Base-by-base conservation (phyloP, 164 flowering plant genomes). In the Liquidambar formosana region DNA sequence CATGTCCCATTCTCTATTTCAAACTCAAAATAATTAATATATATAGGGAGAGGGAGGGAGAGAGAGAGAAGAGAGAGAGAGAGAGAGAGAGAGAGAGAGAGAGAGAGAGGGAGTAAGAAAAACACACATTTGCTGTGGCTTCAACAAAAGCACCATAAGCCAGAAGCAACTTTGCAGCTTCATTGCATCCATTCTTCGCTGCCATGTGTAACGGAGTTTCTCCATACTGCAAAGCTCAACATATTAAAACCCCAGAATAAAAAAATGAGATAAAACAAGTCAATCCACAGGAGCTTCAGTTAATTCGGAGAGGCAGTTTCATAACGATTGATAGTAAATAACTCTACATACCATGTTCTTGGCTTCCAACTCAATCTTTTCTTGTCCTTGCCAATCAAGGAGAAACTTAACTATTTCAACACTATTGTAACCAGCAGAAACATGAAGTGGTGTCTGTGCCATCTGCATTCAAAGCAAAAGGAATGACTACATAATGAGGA, bases 131-230 rank as follows among this genome's bases (percentile, higher is more conserved):
- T 54, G 98, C 95, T 81, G 86, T 96, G 71, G 98, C 93, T 82
- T 92, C 97, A 64, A 92, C 64, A 65, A 72, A 79, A 76, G 97
- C 94, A 78, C 97, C 97, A 71, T 67, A 89, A 63, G 84, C 85
- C 61, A 96, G 90, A 79, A 96, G 97, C 71, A 96, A 62, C 66
- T 74, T 60, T 49, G 88, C 93, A 67, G 98, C 87, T 53, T 85
- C 95, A 79, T 72, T 83, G 78, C 97, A 85, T 5, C 98, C 98
- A 84, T 96, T 93, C 85, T 96, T 96, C 57, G 99, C 91, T 12
- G 99, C 99, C 95, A 93, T 90, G 75, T 96, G 98, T 76, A 96
- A 81, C 28, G 99, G 98, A 68, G 97, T 93, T 83, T 96, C 98
- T 64, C 99, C 98, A 81, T 93, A 91, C 99, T 96, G 90, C 76